Base-by-base conservation (phyloP, 2,329 filamentous ascomycete genomes). In the Monosporascus sp. region DNA sequence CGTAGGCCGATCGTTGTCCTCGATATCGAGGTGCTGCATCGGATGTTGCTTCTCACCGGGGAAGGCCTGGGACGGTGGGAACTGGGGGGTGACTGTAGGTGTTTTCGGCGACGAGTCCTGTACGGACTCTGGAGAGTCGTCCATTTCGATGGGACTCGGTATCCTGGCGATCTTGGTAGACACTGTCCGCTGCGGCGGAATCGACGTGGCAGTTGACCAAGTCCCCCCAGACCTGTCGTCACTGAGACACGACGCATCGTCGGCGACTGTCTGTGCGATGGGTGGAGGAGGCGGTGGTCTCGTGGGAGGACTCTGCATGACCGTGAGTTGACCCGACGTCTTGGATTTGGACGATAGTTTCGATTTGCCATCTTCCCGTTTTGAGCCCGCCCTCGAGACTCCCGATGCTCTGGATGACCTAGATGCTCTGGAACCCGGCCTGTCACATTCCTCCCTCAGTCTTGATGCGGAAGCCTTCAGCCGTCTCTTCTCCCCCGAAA, bases 51-150 rank as follows among this genome's bases (percentile, higher is more conserved):
- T 77, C 51, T 71, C 63, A 40, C 72, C 68, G 2, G 70, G 68
- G 56, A 76, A 76, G 18, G 72, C 63, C 15, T 72, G 68, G 1
- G 76, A 64, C 1, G 70, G 71, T 5, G 78, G 75, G 50, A 83
- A 82, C 31, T 76, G 77, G 9, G 77, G 74, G 2, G 76, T 72
- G 53, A 80, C 59, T 7, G 78, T 85, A 4, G 84, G 83, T 9
- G 84, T 86, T 65, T 75, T 79, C 2, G 83, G 83, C 15, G 83
- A 86, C 0, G 81, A 77, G 55, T 79, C 76, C 61, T 76, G 72
- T 8, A 71, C 73, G 2, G 77, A 80, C 20, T 73, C 76, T 5
- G 75, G 76, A 7, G 77, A 85, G 62, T 77, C 74, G 54, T 78
- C 75, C 38, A 70, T 70, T 35, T 80, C 76, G 20, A 76, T 59